phyloP scores from a whole-genome alignment of 345 rosid species.

The Brassica juncea region DNA sequence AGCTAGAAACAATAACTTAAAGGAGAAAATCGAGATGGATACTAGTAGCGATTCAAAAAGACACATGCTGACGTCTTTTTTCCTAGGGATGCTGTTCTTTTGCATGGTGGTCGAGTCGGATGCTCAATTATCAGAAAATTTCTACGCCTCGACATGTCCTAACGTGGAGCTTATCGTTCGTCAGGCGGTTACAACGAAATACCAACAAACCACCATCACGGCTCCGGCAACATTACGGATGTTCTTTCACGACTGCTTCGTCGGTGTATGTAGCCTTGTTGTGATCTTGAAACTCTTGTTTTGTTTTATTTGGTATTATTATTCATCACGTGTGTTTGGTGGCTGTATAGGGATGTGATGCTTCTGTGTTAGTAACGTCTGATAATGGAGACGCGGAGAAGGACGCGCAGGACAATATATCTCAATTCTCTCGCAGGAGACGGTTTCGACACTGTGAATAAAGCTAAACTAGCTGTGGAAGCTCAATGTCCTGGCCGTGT shows the following conservation, averaged over 20 bases:
- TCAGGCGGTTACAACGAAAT: conserved; percentile 58
- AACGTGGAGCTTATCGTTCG: conserved; percentile 63
- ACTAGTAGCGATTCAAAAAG: not conserved
- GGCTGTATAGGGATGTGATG: conserved; percentile 78
- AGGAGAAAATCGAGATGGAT: conserved; percentile 1
- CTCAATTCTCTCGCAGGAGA: conserved; percentile 96
- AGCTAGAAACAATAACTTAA: not conserved
- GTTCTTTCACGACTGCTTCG: conserved; percentile 93
- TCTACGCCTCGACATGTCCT: conserved; percentile 59
- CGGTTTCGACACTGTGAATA: conserved; percentile 75
- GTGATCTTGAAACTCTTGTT: not conserved
- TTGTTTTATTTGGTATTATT: not conserved
- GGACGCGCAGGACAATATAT: conserved; percentile 71
- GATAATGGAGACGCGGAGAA: conserved; percentile 81
- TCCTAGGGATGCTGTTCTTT: conserved; percentile 33
- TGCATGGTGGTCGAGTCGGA: conserved; percentile 33
- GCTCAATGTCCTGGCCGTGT: conserved; percentile 63
- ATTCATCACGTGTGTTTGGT: conserved; percentile 12
- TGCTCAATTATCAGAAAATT: conserved; percentile 55
- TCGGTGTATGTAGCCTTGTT: conserved; percentile 46
- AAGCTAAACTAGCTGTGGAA: conserved; percentile 78
- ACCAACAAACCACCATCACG: conserved; percentile 56
- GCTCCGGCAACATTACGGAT: conserved; percentile 84
- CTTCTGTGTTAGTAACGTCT: conserved; percentile 64
- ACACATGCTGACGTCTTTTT: conserved; percentile 20